These are phyloP conservation scores for Colletotrichum musicola DNA, from an alignment of 2,329 filamentous ascomycete species.

Conservation along the genomic window DNA sequence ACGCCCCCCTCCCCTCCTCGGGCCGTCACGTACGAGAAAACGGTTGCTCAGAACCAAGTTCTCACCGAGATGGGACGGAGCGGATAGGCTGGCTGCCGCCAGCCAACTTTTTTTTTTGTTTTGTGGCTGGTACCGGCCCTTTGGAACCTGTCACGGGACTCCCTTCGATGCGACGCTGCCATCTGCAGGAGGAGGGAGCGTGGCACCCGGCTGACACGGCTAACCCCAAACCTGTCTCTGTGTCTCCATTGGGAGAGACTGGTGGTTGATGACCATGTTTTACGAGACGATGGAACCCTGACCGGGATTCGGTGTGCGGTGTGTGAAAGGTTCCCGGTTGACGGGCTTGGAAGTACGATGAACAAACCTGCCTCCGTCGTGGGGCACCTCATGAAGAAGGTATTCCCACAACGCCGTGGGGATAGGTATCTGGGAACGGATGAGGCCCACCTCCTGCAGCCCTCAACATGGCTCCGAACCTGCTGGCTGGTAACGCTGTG, in stretches of 20 bases:
- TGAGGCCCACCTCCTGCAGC: too few species aligned
- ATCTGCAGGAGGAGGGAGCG: conserved; percentile 20
- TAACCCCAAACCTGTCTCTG: conserved; percentile 6
- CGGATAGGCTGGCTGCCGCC: neutral
- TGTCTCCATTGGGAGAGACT: neutral
- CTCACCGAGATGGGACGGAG: conserved; percentile 10
- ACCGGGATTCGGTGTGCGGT: conserved; percentile 25
- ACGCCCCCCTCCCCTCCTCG: neutral
- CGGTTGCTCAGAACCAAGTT: conserved; percentile 7
- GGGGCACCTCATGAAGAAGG: conserved; percentile 28
- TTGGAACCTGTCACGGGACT: conserved; percentile 33
- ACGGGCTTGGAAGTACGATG: conserved; percentile 4
- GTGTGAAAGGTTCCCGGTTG: conserved; percentile 15
- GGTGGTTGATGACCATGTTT: neutral
- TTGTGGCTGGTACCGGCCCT: conserved; percentile 24
- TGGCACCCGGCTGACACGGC: conserved; percentile 21
- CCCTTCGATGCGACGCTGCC: conserved; percentile 33
- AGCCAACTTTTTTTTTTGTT: neutral
- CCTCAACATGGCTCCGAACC: neutral
- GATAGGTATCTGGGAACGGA: too few species aligned
- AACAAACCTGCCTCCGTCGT: neutral
- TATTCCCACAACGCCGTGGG: too few species aligned
- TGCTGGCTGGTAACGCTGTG: conserved; percentile 14
- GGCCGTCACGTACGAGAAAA: neutral
- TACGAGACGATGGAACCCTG: conserved; percentile 27